Base-by-base conservation (phyloP, 495 filamentous ascomycete genomes). In the Monascus purpureus region DNA sequence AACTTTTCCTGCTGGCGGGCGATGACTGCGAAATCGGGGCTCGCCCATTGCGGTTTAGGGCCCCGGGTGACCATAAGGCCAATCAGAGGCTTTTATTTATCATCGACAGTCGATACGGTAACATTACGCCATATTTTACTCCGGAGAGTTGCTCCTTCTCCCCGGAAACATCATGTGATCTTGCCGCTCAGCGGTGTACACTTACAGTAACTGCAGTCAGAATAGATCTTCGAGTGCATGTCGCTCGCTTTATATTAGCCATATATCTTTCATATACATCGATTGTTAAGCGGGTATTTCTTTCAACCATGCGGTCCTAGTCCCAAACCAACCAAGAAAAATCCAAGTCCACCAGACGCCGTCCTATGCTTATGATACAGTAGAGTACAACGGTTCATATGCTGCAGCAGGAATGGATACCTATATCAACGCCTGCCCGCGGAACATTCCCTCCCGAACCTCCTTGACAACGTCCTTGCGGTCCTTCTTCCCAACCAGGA, bases 361-460 rank as follows among this genome's bases (percentile, higher is more conserved):
- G 20, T 5, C 20, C 20, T 5, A 22, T 22, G 20, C 20, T 5
- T 22, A 22, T 22, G n/a, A n/a, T n/a, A n/a, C n/a, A n/a, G n/a
- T n/a, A 22, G 9, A 22, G 20, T 22, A 22, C 20, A 22, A 22
- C 9, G 9, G 20, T 22, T 22, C 20, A 22, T 9, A 4, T 9
- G 20, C 5, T 9, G 9, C 20, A 5, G 20, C 20, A 22, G 20
- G 20, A 9, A 22, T 4, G 20, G 20, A 4, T 5, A 9, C 17
- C 17, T 56, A 93, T 37, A 93, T 84, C 45, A 94, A 59, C 8
- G 86, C 85, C 54, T 83, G 73, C 11, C 87, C 87, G 53, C 73
- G 81, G 55, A 79, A 95, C 87, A 95, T 93, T 22, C 78, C 85
- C 52, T 93, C 83, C 51, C 79, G 80, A 14, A 97, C 85, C 63